Percentiles rank a stretch among this genome's conserved stretches.
Conservation (phyloP, 441 rosid species). For the Pelargonium myrrhifolium region DNA sequence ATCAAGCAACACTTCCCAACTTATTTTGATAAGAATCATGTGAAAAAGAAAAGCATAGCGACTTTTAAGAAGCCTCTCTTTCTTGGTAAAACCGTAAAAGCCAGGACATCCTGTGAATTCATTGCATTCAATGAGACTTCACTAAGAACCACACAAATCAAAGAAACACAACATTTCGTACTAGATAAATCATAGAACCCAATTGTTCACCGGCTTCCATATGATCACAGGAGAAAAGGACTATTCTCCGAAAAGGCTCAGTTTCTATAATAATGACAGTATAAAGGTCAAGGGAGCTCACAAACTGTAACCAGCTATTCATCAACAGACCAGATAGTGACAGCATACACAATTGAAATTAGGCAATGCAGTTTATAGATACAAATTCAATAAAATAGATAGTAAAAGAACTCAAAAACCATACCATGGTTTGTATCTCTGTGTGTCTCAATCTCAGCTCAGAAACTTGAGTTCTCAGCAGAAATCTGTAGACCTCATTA, state of each 20-base stretch:
- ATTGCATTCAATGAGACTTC: neutral
- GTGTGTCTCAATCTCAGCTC: neutral
- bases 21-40: constrained; percentile 14
- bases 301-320: neutral
- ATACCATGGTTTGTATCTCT: neutral
- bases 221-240: neutral
- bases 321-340: neutral
- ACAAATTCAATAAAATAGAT: neutral
- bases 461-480: neutral
- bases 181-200: neutral
- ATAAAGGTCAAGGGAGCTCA: neutral
- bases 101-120: neutral
- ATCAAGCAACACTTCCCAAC: constrained; percentile 8
- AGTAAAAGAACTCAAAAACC: neutral
- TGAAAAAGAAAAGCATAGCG: constrained; percentile 4
- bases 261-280: neutral
- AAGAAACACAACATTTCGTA: neutral
- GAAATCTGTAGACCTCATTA: neutral
- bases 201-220: neutral
- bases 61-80: constrained; percentile 8
- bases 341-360: neutral
- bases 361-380: neutral
- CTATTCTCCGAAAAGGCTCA: neutral
- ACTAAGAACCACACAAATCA: neutral
- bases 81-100: neutral